Conservation (phyloP, 768 basidiomycete genomes). For the Strobilomyces echinocephalus region DNA sequence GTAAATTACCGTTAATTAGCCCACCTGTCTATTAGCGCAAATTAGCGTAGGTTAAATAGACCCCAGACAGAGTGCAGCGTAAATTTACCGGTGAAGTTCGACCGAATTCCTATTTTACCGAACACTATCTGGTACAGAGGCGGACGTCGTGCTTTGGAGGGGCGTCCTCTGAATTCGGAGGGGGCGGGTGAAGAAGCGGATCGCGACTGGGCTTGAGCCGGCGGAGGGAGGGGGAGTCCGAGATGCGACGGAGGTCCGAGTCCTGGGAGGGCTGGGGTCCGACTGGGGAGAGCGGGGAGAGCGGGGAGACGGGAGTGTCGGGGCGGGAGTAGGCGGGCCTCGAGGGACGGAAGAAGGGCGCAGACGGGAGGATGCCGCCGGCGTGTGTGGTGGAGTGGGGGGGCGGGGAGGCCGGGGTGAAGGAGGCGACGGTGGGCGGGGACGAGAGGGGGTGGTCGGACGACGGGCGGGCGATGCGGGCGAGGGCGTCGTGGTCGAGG, state of each 20-base stretch:
- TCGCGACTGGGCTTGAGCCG: slow-evolving; percentile 63
- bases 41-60: too few species aligned
- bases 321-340: slow-evolving; percentile 51
- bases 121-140: too few species aligned
- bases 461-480: slow-evolving; percentile 17
- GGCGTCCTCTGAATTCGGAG: neutral
- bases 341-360: slow-evolving; percentile 73
- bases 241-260: slow-evolving; percentile 35
- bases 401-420: slow-evolving; percentile 4
- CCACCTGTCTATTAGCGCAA: too few species aligned
- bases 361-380: slow-evolving; percentile 71
- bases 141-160: neutral
- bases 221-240: slow-evolving; percentile 22
- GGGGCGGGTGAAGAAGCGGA: slow-evolving; percentile 47
- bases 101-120: too few species aligned
- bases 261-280: slow-evolving; percentile 36
- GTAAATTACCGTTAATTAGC: too few species aligned
- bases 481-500: slow-evolving; percentile 9
- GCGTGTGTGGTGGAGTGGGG: slow-evolving; percentile 66
- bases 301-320: slow-evolving; percentile 30
- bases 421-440: slow-evolving; percentile 25
- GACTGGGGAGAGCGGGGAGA: slow-evolving; percentile 34
- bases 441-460: too few species aligned
- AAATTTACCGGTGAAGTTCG: too few species aligned
- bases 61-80: too few species aligned